Base-by-base conservation (phyloP, 352 stramenopile genomes). In the Thalassiosira hispida region DNA sequence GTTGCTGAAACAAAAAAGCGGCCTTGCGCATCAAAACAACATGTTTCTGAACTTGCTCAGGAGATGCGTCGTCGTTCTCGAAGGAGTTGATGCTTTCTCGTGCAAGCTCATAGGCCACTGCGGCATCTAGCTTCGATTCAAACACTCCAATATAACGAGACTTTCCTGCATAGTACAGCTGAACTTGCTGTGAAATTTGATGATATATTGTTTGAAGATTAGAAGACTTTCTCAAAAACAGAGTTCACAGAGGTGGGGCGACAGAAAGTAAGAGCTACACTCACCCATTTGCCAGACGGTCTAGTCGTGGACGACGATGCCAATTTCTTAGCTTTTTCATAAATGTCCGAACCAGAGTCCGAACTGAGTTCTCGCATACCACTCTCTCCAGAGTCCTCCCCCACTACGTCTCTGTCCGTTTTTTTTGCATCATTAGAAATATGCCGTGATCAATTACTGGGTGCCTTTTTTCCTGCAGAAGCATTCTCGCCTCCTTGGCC, bases 81-180 rank as follows among this genome's bases (percentile, higher is more conserved):
- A 72, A 71, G 35, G 56, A 47, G 22, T 87, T 85, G 20, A 87
- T 67, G 31, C 85, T 87, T 64, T 89, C 80, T 64, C 87, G 44
- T 23, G 87, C 85, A 69, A 91, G 83, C 63, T 93, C 87, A 61
- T 94, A 93, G 0, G 87, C 87, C 22, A 88, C 63, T 25, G 81
- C 85, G n/a, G 89, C 89, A 29, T 92, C 85, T 71, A 91, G 79
- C 59, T 85, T 77, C 27, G 83, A 84, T 59, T 90, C 81, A 71
- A 93, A 94, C 7, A 94, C 89, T 22, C 89, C 89, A 78, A 94
- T 92, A 55, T 94, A 94, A 46, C 89, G 67, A 38, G 85, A 92
- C 59, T 93, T 93, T 16, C 89, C 89, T 29, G 81, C 78, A 77
- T 91, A 94, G 51, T 93, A 94, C 2, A 93, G 44, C 63, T 94